A percentile compares a stretch with the other conserved stretches of the same genome.
phyloP scores from a whole-genome alignment of 192 early-diverging fungal genomes.

The Rhizoclosmatium sp. region DNA sequence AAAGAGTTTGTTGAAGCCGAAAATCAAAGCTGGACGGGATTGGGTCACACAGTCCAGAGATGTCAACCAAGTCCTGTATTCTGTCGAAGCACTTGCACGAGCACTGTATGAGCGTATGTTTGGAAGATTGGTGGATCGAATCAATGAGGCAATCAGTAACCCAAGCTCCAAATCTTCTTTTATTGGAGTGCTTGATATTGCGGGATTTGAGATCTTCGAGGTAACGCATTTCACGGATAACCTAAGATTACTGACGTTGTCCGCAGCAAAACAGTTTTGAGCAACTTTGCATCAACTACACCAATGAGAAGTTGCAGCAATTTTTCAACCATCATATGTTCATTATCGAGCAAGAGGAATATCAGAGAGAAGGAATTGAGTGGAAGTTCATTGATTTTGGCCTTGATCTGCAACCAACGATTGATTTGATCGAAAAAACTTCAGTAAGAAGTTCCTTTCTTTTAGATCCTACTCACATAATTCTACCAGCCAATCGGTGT shows the following conservation, averaged over 20 bases:
- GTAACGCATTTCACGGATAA: constrained; percentile 47
- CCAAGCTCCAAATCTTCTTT: constrained; percentile 80
- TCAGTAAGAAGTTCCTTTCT: constrained; percentile 64
- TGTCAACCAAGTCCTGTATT: constrained; percentile 84
- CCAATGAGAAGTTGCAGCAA: constrained; percentile 98
- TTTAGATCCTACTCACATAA: not conserved
- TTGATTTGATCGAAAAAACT: constrained; percentile 97
- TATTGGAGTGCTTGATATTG: constrained; percentile 98
- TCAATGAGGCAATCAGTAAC: constrained; percentile 73
- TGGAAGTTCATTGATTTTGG: constrained; percentile 99
- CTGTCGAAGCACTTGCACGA: constrained; percentile 90
- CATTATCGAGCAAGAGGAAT: constrained; percentile 98
- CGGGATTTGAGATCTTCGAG: constrained; percentile 99
- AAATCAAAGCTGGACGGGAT: constrained; percentile 93
- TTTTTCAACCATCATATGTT: constrained; percentile 99
- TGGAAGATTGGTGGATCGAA: constrained; percentile 84
- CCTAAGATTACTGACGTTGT: constrained; percentile 6
- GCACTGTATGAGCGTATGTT: constrained; percentile 97
- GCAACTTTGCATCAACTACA: constrained; percentile 99
- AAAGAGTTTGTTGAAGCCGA: constrained; percentile 84
- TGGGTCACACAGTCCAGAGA: constrained; percentile 94
- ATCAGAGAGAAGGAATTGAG: constrained; percentile 94
- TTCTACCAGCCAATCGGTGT: constrained; percentile 85
- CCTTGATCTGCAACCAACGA: constrained; percentile 95
- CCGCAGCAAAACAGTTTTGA: constrained; percentile 91